Evolutionary conservation across 306 rosid species (phyloP).

Genomic region (Prinsepia uniflora): DNA sequence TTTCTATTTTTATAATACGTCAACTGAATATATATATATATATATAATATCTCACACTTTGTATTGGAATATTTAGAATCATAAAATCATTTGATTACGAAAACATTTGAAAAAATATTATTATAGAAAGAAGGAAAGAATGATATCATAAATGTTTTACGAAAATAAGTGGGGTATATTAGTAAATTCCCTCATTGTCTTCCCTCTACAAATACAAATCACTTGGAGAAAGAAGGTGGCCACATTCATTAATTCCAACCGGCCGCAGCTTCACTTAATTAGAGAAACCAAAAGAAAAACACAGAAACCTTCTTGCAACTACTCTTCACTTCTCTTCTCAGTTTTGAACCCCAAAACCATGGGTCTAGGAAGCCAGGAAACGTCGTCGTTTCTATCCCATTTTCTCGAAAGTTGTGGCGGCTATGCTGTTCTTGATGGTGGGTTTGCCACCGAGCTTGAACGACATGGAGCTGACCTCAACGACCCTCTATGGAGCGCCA

Average conservation of each 20-base stretch:
- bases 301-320: background rate
- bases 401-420: slow-evolving; percentile 64
- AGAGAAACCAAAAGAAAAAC: background rate
- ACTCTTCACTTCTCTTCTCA: background rate
- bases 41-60: too few species aligned
- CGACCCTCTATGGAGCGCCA: slow-evolving; percentile 96
- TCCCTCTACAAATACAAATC: background rate
- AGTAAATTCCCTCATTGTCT: background rate
- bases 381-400: slow-evolving; percentile 37
- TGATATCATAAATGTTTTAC: background rate
- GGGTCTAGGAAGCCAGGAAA: slow-evolving; percentile 21
- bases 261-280: background rate
- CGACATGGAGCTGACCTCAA: slow-evolving; percentile 84
- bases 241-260: background rate
- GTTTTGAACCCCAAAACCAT: background rate
- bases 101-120: background rate
- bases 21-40: too few species aligned
- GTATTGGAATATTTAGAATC: too few species aligned
- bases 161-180: background rate
- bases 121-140: background rate
- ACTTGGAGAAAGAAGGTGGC: background rate
- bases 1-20: too few species aligned
- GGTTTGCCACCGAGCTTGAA: slow-evolving; percentile 89
- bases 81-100: too few species aligned
- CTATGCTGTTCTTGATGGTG: slow-evolving; percentile 72